Conservation (phyloP, 441 rosid species). For the Cnidoscolus chayamansa region DNA sequence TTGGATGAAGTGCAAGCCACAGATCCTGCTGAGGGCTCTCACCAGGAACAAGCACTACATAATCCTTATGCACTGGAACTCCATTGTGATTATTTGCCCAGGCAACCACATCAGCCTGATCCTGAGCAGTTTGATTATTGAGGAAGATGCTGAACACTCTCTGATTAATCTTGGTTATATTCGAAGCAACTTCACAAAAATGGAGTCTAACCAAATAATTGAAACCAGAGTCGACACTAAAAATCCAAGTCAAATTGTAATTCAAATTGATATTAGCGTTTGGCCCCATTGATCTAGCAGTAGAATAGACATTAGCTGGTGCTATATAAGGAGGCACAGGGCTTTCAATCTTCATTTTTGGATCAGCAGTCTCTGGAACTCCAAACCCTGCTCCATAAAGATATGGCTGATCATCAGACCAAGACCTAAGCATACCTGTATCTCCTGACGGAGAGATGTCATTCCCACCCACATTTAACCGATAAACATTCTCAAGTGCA, state of each 20-base stretch:
- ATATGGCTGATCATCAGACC: conserved; percentile 75
- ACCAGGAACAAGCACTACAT: conserved; percentile 44
- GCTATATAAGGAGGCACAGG: conserved; percentile 69
- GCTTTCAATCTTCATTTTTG: conserved; percentile 41
- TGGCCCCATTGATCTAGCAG: conserved; percentile 87
- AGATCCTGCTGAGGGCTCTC: conserved; percentile 62
- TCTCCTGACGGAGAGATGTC: conserved; percentile 70
- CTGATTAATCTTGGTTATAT: conserved; percentile 52
- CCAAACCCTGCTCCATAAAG: conserved; percentile 61
- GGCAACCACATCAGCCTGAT: conserved; percentile 54
- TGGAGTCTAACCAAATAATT: conserved; percentile 81
- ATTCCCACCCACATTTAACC: conserved; percentile 87
- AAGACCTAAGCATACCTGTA: conserved; percentile 72
- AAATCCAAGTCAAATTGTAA: conserved; percentile 77
- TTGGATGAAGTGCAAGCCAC: conserved; percentile 78
- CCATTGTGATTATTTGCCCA: conserved; percentile 44
- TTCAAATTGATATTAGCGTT: conserved; percentile 38
- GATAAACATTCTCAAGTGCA: conserved; percentile 75
- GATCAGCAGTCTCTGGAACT: conserved; percentile 44
- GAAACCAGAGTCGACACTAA: conserved; percentile 76
- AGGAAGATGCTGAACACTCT: conserved; percentile 62
- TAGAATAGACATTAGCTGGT: conserved; percentile 60
- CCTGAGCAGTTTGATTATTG: conserved; percentile 60
- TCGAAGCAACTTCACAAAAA: conserved; percentile 63
- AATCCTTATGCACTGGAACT: conserved; percentile 49